These are phyloP conservation scores for Corylus avellana DNA, from an alignment of 306 rosid genomes.

Conservation along the genomic window DNA sequence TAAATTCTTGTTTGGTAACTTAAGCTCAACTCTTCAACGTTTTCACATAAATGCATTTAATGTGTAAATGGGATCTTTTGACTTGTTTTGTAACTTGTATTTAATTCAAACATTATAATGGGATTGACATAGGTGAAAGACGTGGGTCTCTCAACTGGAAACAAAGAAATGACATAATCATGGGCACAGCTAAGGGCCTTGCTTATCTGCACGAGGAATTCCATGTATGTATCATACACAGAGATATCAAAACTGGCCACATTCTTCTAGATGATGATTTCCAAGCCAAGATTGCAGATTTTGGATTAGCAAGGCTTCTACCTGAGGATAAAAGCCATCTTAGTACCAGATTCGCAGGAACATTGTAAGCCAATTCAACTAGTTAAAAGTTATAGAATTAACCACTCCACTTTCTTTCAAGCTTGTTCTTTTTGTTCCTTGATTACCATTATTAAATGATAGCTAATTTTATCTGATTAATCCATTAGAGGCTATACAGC, in stretches of 20 bases:
- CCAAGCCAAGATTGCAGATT: constrained; percentile 68
- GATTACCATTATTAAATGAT: background rate
- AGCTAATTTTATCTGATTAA: background rate
- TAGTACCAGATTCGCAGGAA: constrained; percentile 73
- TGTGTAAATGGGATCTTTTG: too few species aligned
- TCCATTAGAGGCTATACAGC: constrained; percentile 60
- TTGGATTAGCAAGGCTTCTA: constrained; percentile 73
- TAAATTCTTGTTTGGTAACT: constrained; percentile 68
- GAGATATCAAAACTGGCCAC: constrained; percentile 69
- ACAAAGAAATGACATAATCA: constrained; percentile 51
- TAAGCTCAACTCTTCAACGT: background rate
- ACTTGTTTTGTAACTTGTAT: too few species aligned
- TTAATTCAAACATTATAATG: background rate
- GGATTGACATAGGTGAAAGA: constrained; percentile 36
- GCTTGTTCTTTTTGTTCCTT: background rate
- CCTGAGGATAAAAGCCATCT: constrained; percentile 63
- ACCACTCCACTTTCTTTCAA: too few species aligned
- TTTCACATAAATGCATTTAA: background rate
- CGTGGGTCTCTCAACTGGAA: constrained; percentile 61
- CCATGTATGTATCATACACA: constrained; percentile 66
- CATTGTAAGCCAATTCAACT: constrained; percentile 49
- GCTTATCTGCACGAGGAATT: constrained; percentile 76
- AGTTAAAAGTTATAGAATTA: background rate
- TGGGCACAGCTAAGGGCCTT: constrained; percentile 68
- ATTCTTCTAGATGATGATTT: constrained; percentile 67